Evolutionary conservation across 2,329 filamentous ascomycete species (phyloP).

Genomic region (Exophiala sp.): DNA sequence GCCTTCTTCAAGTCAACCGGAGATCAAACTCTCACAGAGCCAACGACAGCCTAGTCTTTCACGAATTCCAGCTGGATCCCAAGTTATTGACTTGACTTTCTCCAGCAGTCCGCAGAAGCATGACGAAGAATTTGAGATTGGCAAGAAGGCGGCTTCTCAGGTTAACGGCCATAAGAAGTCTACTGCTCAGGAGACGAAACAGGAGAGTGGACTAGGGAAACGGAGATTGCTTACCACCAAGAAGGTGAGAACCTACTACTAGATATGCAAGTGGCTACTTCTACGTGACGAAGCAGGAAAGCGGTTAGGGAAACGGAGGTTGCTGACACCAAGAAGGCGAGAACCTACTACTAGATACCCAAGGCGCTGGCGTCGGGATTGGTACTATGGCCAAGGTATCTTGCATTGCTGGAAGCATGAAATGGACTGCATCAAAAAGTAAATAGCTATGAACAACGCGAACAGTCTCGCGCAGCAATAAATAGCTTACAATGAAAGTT

Average conservation of each 20-base stretch:
- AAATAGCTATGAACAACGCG: too few species aligned
- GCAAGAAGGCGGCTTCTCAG: conserved; percentile 2
- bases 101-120: conserved; percentile 30
- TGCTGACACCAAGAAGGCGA: conserved; percentile 24
- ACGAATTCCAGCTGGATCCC: conserved; percentile 26
- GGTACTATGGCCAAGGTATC: too few species aligned
- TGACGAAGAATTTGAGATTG: background rate
- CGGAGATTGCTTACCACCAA: conserved; percentile 23
- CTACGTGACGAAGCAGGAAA: conserved; percentile 13
- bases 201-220: conserved; percentile 19
- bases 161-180: conserved; percentile 2
- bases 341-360: background rate
- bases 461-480: too few species aligned
- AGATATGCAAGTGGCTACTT: background rate
- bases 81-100: conserved; percentile 37
- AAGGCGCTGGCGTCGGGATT: too few species aligned
- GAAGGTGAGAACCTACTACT: conserved; percentile 13
- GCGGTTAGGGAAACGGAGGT: conserved; percentile 23
- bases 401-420: too few species aligned
- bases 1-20: conserved; percentile 17
- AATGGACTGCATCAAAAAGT: too few species aligned
- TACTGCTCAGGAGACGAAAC: conserved; percentile 7
- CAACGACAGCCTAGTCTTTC: conserved; percentile 13
- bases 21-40: conserved; percentile 22
- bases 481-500: too few species aligned